A percentile compares a stretch with the other conserved stretches of the same genome.
Evolutionary conservation across 78 protist species (phyloP).

Genomic region (Emiliania huxleyi): DNA sequence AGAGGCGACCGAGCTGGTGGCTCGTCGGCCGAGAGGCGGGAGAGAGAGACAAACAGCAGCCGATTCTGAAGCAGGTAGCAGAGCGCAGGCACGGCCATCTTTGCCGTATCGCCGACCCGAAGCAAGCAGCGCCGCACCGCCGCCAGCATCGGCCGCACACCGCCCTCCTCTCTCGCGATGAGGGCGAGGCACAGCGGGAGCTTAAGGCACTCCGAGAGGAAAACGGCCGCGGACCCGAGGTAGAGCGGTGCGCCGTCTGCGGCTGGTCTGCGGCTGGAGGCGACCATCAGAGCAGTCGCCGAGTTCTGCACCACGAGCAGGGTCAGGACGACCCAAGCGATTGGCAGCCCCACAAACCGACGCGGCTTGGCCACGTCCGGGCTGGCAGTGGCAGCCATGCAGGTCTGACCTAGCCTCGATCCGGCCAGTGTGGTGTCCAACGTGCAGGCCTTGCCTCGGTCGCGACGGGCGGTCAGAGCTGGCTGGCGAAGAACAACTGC

Average conservation of each 20-base stretch:
- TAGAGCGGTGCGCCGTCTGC: neutral
- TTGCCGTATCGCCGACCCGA: neutral
- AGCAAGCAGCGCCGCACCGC: neutral
- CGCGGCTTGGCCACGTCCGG: too few species aligned
- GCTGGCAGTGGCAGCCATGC: too few species aligned
- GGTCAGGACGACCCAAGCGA: neutral
- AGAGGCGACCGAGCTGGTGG: too few species aligned
- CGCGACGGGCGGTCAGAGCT: too few species aligned
- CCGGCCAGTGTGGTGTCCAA: too few species aligned
- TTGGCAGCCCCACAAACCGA: neutral
- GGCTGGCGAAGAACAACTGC: too few species aligned
- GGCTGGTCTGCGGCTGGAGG: neutral
- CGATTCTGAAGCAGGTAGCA: constrained; percentile 31
- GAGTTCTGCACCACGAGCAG: neutral
- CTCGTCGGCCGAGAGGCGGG: neutral
- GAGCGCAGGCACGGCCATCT: constrained; percentile 25
- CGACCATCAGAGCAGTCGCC: neutral
- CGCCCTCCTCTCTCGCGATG: neutral
- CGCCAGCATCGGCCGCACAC: neutral
- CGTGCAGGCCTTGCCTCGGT: too few species aligned
- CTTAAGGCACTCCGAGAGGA: neutral
- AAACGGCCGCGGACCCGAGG: neutral
- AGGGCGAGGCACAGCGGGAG: neutral
- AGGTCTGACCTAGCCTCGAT: too few species aligned
- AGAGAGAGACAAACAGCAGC: neutral